Evolutionary conservation across 352 stramenopile genomes (phyloP), one percentile per base, ranked within the genome.

Genomic region (Globisporangium parvum): DNA sequence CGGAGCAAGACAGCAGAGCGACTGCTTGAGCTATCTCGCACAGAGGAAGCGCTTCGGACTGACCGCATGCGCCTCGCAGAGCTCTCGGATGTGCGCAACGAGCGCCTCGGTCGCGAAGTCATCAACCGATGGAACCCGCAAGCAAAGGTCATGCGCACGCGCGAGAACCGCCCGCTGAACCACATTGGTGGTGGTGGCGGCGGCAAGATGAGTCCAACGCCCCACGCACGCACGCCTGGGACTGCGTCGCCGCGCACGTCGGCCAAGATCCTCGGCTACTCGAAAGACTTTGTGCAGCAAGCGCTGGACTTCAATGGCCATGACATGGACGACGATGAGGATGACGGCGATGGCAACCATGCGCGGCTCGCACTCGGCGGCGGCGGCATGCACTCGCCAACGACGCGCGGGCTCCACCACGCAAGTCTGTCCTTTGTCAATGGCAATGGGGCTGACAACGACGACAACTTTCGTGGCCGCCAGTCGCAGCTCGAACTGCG

Each of bases 21-120:
- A 11, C 59, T 87, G 9, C 26, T 77, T 47, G 68, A 85, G 46
- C 60, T 87, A 6, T 84, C 76, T 31, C 66, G 67, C 33, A 73
- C 67, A 0, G 70, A 88, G 54, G 65, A 82, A 47, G 42, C 51
- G 24, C 42, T 53, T 24, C 73, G 79, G 49, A 82, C 67, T 9
- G 80, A 94, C 52, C 81, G 84, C 44, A 92, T 94, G 84, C 55
- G 67, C 20, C 60, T 92, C 2, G 80, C 81, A 5, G 84, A 94
- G 47, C 71, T 94, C 20, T 90, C 78, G 55, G 74, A 90, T 51
- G 73, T 86, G 47, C 75, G 80, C 33, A 76, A 77, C 40, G 70
- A 82, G 48, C 73, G 77, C 51, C 51, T 76, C 2, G 63, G 62
- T 2, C 55, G 65, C 5, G 67, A 64, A 6, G 71, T 69, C 18